phyloP scores from a whole-genome alignment of 2,329 filamentous ascomycete genomes.

The Colletotrichum neosansevieriae region DNA sequence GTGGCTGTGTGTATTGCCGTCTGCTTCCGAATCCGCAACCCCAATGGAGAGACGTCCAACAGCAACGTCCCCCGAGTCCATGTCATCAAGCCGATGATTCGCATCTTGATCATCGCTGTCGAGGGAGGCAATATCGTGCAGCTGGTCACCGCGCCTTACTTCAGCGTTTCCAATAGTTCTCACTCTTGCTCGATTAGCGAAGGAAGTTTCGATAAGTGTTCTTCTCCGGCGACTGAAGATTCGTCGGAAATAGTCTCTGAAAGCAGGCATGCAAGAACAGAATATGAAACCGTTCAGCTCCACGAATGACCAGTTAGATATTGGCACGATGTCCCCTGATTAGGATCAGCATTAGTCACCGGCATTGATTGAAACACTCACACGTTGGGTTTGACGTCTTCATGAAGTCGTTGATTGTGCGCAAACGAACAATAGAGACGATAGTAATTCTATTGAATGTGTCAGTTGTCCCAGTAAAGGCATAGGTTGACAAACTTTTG shows the following conservation, averaged over 20 bases:
- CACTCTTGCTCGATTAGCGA: background rate
- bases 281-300: conserved; percentile 34
- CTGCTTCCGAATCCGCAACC: background rate
- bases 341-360: too few relatives aligned
- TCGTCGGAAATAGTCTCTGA: conserved; percentile 29
- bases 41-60: conserved; percentile 8
- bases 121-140: conserved; percentile 14
- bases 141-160: background rate
- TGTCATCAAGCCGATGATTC: background rate
- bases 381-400: too few relatives aligned
- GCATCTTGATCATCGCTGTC: conserved; percentile 16
- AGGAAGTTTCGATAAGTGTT: background rate
- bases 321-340: too few relatives aligned
- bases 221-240: conserved; percentile 14
- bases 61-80: background rate
- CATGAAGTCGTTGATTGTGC: too few relatives aligned
- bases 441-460: too few relatives aligned
- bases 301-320: conserved; percentile 34
- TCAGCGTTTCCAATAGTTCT: background rate
- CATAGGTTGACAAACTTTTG: too few relatives aligned
- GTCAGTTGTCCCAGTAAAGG: too few relatives aligned
- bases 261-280: conserved; percentile 35
- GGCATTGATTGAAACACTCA: too few relatives aligned
- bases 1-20: background rate
- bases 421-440: too few relatives aligned